Base-by-base conservation (phyloP, 306 rosid species). In the Lathyrus oleraceus region DNA sequence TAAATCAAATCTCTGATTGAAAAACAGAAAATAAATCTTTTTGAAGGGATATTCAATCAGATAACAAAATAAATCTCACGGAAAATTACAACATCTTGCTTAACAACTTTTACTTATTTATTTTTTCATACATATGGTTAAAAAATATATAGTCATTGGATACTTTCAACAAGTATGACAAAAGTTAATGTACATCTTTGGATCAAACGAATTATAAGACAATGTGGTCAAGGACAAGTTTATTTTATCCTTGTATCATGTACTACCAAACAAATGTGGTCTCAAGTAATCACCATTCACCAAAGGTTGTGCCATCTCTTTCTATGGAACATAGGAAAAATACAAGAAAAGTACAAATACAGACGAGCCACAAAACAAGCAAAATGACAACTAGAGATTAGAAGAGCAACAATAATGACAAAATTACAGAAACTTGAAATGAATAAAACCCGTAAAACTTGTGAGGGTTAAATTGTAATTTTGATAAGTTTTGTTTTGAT, bases 181-280 rank as follows among this genome's bases (percentile, higher is more conserved):
- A 75, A 71, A 71, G n/a, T 45, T 10, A 70, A 40, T 21, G 12
- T 16, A 28, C 65, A 78, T 69, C 8, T 62, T 75, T 44, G 54
- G 39, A 36, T 82, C 27, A 62, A 21, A 76, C 56, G 57, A 62
- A 23, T 43, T 57, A 53, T 0, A 53, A 72, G 78, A 72, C 70
- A 78, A 74, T 53, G 39, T 44, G 79, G 84, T 79, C 77, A 76
- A 79, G 76, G 53, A 75, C 68, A 78, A 61, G 64, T 60, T 82
- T 65, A 16, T 71, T 67, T 71, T 66, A 71, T 72, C 81, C 79
- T 30, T 61, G 70, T 63, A 84, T 77, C 68, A 59, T 61, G 76
- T 73, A 58, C 77, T 79, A 83, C 4, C 65, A 72, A 83, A 83
- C 84, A 83, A 83, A 76, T 67, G 6, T 69, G 84, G 84, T 79